Percentiles rank a stretch among this genome's conserved stretches.
Evolutionary conservation across 805 yeast species (phyloP).

Genomic region (Pichia sporocuriosa): DNA sequence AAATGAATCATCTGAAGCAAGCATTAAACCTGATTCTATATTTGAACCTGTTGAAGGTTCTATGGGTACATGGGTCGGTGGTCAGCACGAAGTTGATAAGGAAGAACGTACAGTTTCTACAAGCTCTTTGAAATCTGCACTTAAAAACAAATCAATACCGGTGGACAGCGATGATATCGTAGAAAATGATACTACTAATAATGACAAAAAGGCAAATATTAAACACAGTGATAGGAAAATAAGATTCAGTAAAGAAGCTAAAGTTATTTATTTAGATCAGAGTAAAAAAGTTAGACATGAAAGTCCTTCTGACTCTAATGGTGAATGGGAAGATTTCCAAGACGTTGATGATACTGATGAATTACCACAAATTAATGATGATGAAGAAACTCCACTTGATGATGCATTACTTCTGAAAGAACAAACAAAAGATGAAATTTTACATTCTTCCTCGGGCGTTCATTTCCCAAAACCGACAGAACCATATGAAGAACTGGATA

Average conservation of each 20-base stretch:
- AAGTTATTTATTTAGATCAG: slow-evolving; percentile 24
- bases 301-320: slow-evolving; percentile 17
- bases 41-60: slow-evolving; percentile 23
- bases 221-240: slow-evolving; percentile 23
- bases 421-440: slow-evolving; percentile 30
- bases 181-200: neutral
- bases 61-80: slow-evolving; percentile 33
- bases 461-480: slow-evolving; percentile 59
- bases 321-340: slow-evolving; percentile 45
- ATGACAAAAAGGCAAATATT: slow-evolving; percentile 1
- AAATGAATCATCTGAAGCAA: neutral
- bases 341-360: slow-evolving; percentile 38
- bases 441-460: slow-evolving; percentile 30
- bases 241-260: slow-evolving; percentile 28
- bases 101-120: neutral
- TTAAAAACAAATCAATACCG: slow-evolving; percentile 12
- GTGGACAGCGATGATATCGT: no score
- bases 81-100: slow-evolving; percentile 30
- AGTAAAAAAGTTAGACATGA: slow-evolving; percentile 7
- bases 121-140: neutral
- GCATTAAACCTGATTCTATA: slow-evolving; percentile 25
- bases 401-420: slow-evolving; percentile 33
- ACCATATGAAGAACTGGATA: slow-evolving; percentile 35
- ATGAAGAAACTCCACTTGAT: slow-evolving; percentile 38
- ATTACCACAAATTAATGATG: slow-evolving; percentile 14